Base-by-base conservation (phyloP, 2,329 filamentous ascomycete genomes). In the Periconia macrospinosa region DNA sequence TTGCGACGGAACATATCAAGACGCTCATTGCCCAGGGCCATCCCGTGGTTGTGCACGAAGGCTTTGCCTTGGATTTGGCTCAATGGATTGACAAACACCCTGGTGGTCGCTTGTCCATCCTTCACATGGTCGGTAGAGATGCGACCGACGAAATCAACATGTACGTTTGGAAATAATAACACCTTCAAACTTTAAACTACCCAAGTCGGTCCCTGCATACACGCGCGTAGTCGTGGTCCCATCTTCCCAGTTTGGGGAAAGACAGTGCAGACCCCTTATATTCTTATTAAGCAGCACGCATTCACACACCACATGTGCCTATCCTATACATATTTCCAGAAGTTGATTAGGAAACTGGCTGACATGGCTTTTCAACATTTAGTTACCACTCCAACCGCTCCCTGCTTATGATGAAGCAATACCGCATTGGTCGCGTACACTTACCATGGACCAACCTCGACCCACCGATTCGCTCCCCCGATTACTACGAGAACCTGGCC, bases 71-170 rank as follows among this genome's bases (percentile, higher is more conserved):
- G 59, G 76, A 78, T 52, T 79, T 87, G 37, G 81, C 85, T 61
- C 72, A 75, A 42, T 87, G 84, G 85, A 76, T 86, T 59, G 67
- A 79, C 50, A 78, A 73, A 52, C 85, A 87, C 61, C 85, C 85
- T 0, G 85, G 85, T 18, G 85, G 85, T 30, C 73, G 76, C 14
- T 72, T 86, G 23, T 81, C 83, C 18, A 84, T 86, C 56, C 66
- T 82, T 57, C 84, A 87, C 72, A 86, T 85, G 81, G 80, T 85
- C 3, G 83, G 83, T 51, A 78, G 76, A 68, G 83, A 85, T 70
- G 81, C 83, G 20, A 83, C 81, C 18, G 81, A 84, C 63, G 82
- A 85, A 65, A 84, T 85, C 61, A 80, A 80, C 57, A 80, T 79
- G 82, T 84, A 80, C 76, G 68, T 57, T 35, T 23, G 6, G 11